A percentile compares a stretch with the other conserved stretches of the same genome.
phyloP scores from a whole-genome alignment of 495 filamentous ascomycete genomes.

The Neurospora cerealis region DNA sequence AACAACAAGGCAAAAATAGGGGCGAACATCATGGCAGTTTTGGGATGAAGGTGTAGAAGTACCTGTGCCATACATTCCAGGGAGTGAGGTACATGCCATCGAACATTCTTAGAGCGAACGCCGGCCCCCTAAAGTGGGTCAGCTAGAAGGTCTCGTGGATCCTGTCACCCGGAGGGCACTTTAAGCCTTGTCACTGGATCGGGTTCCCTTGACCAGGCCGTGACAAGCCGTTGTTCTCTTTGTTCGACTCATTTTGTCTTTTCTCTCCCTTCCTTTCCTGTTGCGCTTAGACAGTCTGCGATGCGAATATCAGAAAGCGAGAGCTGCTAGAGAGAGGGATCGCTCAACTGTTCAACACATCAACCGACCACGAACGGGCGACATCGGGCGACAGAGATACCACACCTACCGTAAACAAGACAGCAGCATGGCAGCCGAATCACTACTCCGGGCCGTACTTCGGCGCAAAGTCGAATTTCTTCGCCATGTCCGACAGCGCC shows the following conservation, averaged over 20 bases:
- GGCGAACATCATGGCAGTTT: neutral
- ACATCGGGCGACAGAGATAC: neutral
- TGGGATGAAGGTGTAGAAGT: neutral
- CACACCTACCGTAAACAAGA: neutral
- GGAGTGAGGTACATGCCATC: neutral
- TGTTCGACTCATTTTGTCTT: neutral
- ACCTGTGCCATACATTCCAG: neutral
- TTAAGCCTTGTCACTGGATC: neutral
- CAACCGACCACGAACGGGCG: neutral
- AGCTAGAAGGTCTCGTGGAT: neutral
- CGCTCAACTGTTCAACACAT: neutral
- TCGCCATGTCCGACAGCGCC: conserved; percentile 12
- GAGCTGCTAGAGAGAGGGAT: neutral
- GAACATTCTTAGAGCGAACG: neutral
- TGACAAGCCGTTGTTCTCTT: neutral
- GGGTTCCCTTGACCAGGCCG: neutral
- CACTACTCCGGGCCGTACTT: conserved; percentile 8
- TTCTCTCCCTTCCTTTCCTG: neutral
- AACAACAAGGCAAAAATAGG: neutral
- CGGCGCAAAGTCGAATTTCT: conserved; percentile 15
- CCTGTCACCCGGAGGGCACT: neutral
- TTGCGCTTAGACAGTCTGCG: neutral
- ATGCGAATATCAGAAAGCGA: neutral
- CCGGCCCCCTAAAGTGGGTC: neutral
- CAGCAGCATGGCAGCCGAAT: conserved; percentile 10